phyloP scores from a whole-genome alignment of 2,329 filamentous ascomycete genomes.

The Paramyrothecium roridum region DNA sequence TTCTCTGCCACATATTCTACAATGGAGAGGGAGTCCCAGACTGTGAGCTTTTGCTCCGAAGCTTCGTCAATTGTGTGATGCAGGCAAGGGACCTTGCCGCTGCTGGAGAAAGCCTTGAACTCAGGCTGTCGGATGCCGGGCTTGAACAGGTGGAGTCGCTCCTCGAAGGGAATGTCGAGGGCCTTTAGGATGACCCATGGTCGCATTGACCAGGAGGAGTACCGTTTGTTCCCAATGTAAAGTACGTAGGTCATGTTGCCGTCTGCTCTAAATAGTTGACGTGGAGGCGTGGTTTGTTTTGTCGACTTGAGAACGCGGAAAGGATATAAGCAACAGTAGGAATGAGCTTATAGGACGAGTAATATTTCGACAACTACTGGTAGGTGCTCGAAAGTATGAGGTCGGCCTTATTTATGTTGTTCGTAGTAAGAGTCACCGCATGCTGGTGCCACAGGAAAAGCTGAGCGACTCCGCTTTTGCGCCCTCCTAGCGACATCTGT shows the following conservation, averaged over 20 bases:
- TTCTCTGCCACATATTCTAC: conserved; percentile 42
- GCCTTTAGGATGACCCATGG: conserved; percentile 42
- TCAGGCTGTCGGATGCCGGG: conserved; percentile 24
- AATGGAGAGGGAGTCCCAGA: conserved; percentile 48
- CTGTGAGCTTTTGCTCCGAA: conserved; percentile 15
- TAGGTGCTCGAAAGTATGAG: not conserved
- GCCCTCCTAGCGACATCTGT: not conserved
- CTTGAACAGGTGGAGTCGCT: conserved; percentile 31
- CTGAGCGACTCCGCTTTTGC: not conserved
- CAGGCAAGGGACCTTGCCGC: conserved; percentile 39
- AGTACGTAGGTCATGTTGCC: conserved; percentile 32
- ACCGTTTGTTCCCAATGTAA: conserved; percentile 41
- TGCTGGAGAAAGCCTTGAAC: conserved; percentile 35
- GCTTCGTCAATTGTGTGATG: conserved; percentile 18
- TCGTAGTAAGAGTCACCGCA: too few relatives aligned
- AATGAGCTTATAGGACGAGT: too few relatives aligned
- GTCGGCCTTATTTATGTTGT: not conserved
- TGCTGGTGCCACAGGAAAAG: too few relatives aligned
- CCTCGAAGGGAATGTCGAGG: conserved; percentile 38
- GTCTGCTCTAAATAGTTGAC: not conserved
- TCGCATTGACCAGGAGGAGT: conserved; percentile 44
- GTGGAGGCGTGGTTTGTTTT: too few relatives aligned
- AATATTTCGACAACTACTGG: not conserved
- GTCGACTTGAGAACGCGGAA: too few relatives aligned
- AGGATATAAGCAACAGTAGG: too few relatives aligned